Percentiles rank a stretch among this genome's conserved stretches.
Evolutionary conservation across 805 yeast genomes (phyloP).

Genomic region (Cyberlindnera samutprakarnensis): DNA sequence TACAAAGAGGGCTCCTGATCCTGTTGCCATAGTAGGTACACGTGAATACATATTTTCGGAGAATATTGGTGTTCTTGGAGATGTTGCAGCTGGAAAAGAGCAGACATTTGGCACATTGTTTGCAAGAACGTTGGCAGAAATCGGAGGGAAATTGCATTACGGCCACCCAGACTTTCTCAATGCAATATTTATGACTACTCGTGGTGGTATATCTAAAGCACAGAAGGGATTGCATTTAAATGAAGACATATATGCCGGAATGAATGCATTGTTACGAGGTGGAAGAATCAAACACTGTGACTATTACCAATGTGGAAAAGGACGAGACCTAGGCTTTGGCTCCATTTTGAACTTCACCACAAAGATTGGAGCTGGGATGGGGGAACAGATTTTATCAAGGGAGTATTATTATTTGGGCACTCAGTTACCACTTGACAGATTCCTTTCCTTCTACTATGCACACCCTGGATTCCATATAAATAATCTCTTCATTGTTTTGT

Average conservation of each 20-base stretch:
- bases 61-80: constrained; percentile 87
- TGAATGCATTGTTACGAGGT: constrained; percentile 82
- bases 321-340: constrained; percentile 90
- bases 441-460: constrained; percentile 89
- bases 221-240: constrained; percentile 89
- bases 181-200: constrained; percentile 84
- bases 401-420: constrained; percentile 91
- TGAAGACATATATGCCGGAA: constrained; percentile 95
- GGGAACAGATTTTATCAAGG: constrained; percentile 87
- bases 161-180: constrained; percentile 96
- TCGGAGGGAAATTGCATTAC: constrained; percentile 91
- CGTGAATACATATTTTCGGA: constrained; percentile 93
- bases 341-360: constrained; percentile 90
- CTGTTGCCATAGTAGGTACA: constrained; percentile 92
- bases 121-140: constrained; percentile 87
- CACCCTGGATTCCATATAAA: constrained; percentile 96
- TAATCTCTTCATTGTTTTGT: constrained; percentile 77
- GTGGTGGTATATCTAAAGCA: constrained; percentile 95
- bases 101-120: constrained; percentile 95
- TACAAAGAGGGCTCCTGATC: constrained; percentile 27
- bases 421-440: constrained; percentile 79
- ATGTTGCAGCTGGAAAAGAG: constrained; percentile 95
- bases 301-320: constrained; percentile 94
- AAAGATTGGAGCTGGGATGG: constrained; percentile 98
- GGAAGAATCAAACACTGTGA: constrained; percentile 95